Percentiles rank a stretch among this genome's conserved stretches.
These are phyloP conservation scores for Mycena chlorophos DNA, from an alignment of 768 basidiomycete genomes.

Conservation along the genomic window DNA sequence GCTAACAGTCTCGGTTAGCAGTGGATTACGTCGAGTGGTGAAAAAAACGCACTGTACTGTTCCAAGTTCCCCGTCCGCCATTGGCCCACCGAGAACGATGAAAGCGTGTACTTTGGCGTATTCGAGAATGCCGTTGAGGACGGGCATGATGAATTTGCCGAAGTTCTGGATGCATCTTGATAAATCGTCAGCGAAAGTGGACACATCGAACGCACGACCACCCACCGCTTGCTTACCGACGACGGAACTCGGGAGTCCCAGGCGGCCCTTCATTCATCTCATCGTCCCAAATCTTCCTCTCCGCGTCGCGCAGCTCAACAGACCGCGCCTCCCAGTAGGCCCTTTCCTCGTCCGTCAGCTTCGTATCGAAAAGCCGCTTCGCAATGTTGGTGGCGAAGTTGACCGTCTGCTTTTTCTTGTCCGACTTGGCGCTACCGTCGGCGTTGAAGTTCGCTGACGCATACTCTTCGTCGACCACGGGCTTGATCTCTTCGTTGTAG, in stretches of 20 bases:
- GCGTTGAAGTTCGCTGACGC: neutral
- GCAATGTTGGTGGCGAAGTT: neutral
- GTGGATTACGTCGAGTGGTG: neutral
- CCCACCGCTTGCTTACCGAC: too few relatives aligned
- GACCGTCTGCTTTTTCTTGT: neutral
- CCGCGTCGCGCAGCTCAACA: neutral
- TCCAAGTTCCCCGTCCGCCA: neutral
- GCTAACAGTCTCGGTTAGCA: neutral
- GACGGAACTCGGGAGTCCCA: neutral
- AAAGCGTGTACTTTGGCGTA: neutral
- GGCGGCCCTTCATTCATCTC: neutral
- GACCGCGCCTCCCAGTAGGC: neutral
- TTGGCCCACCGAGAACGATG: neutral
- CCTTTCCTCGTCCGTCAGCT: neutral
- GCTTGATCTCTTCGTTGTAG: neutral
- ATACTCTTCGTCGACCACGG: neutral
- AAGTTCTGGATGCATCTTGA: too few relatives aligned
- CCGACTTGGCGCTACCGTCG: too few relatives aligned
- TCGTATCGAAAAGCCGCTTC: neutral
- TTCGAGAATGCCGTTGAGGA: neutral
- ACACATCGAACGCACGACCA: too few relatives aligned
- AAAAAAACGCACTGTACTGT: neutral
- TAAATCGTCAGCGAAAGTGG: too few relatives aligned
- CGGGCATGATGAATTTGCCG: neutral
- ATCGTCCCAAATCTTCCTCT: neutral